A percentile compares a stretch with the other conserved stretches of the same genome.
Conservation (phyloP, 768 basidiomycete species). For the Hirschioporus abietinus region DNA sequence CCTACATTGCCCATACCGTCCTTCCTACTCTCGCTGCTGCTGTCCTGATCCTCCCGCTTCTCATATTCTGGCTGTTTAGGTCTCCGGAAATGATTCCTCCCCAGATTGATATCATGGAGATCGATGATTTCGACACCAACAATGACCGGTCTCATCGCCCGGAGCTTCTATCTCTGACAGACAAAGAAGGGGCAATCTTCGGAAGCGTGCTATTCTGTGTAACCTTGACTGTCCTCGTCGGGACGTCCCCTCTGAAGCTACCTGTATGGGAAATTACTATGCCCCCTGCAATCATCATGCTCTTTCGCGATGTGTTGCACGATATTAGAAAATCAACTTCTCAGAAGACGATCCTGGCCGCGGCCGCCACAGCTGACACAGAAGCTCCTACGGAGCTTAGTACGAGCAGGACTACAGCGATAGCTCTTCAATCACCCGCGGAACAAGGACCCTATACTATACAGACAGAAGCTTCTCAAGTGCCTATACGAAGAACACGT, state of each 20-base stretch:
- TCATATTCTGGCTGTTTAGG: conserved; percentile 52
- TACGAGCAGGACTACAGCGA: background rate
- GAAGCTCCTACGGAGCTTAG: background rate
- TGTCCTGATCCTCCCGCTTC: conserved; percentile 53
- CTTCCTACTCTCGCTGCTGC: conserved; percentile 71
- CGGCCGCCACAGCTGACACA: background rate
- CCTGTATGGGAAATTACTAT: conserved; percentile 83
- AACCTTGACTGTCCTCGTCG: conserved; percentile 70
- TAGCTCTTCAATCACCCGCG: background rate
- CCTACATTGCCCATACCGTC: conserved; percentile 79
- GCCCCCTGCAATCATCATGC: conserved; percentile 72
- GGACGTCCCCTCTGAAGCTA: conserved; percentile 67
- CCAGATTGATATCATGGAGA: conserved; percentile 35
- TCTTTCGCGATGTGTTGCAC: conserved; percentile 56
- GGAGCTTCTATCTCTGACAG: conserved; percentile 46
- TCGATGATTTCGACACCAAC: conserved; percentile 20
- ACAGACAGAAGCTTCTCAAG: background rate
- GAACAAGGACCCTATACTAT: background rate
- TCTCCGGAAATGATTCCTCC: conserved; percentile 48
- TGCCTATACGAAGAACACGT: conserved; percentile 10
- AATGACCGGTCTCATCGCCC: conserved; percentile 36
- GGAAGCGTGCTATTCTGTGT: conserved; percentile 61
- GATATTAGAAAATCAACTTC: conserved; percentile 26
- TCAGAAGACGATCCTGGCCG: background rate
- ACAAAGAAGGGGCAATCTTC: conserved; percentile 69